Percentiles rank a stretch among this genome's conserved stretches.
Evolutionary conservation across 2,329 filamentous ascomycete genomes (phyloP).

Genomic region (Lomentospora prolificans): DNA sequence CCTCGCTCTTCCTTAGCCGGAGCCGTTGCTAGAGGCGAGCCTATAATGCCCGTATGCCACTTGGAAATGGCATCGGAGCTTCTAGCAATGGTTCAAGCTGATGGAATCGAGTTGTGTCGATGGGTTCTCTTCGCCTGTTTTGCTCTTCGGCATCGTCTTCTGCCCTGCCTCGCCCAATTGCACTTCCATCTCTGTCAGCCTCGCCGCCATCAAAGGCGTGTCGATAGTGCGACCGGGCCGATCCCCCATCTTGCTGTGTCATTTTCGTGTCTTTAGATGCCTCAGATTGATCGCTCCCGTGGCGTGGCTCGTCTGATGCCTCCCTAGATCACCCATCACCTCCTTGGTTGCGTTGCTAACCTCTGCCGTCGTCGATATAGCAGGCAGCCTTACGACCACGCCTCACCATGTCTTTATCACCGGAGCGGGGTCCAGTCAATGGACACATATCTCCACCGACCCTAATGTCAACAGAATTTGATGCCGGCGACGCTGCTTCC

Average conservation of each 20-base stretch:
- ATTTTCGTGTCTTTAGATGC: constrained; percentile 11
- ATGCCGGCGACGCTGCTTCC: constrained; percentile 34
- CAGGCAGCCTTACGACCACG: constrained; percentile 41
- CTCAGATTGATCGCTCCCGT: constrained; percentile 4
- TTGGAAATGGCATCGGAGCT: background rate
- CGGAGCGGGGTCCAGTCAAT: constrained; percentile 54
- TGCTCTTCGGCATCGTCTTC: background rate
- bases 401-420: constrained; percentile 54
- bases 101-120: constrained; percentile 6
- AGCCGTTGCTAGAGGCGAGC: constrained; percentile 2
- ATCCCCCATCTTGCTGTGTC: constrained; percentile 21
- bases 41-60: background rate
- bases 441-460: constrained; percentile 47
- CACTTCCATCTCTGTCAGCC: constrained; percentile 34
- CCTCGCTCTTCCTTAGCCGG: constrained; percentile 2
- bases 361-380: constrained; percentile 20
- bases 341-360: constrained; percentile 1
- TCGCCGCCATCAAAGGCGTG: constrained; percentile 34
- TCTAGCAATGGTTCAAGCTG: background rate
- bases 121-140: background rate
- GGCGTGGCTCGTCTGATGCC: constrained; percentile 7
- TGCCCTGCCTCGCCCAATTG: constrained; percentile 27
- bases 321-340: background rate
- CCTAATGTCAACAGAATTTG: constrained; percentile 8
- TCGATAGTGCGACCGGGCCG: constrained; percentile 33